Conservation (phyloP, 2,329 filamentous ascomycete species). For the Cercospora zeae-maydis region DNA sequence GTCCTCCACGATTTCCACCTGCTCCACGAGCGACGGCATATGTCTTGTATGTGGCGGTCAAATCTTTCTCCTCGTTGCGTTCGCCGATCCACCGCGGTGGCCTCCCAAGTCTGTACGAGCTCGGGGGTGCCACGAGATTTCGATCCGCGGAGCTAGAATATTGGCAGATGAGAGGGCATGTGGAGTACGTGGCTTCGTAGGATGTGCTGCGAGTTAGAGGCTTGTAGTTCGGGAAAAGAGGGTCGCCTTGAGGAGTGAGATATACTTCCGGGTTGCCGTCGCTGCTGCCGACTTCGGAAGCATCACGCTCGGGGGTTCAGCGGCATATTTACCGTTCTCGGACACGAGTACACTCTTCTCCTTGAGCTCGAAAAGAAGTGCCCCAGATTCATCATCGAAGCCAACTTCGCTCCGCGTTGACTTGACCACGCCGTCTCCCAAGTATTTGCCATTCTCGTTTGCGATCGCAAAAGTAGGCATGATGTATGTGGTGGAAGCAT, state of each 20-base stretch:
- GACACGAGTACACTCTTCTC: background rate
- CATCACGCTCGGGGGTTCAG: background rate
- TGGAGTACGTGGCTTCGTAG: background rate
- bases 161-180: background rate
- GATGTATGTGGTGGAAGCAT: background rate
- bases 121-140: background rate
- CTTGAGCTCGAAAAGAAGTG: background rate
- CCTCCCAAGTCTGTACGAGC: background rate
- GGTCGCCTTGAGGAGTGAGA: background rate
- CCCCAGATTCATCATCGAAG: background rate
- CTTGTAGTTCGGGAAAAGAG: background rate
- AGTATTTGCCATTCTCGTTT: background rate
- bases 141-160: background rate
- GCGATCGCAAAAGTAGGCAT: background rate
- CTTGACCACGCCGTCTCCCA: background rate
- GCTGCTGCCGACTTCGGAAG: background rate
- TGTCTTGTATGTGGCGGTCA: slow-evolving; percentile 1
- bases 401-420: background rate
- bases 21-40: background rate
- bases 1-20: background rate
- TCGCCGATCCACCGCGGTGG: background rate
- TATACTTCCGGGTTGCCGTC: background rate
- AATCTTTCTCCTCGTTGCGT: background rate
- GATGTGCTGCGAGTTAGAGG: background rate
- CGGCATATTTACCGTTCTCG: background rate